Conservation (phyloP, 768 basidiomycete species). For the Lactarius akahatsu region DNA sequence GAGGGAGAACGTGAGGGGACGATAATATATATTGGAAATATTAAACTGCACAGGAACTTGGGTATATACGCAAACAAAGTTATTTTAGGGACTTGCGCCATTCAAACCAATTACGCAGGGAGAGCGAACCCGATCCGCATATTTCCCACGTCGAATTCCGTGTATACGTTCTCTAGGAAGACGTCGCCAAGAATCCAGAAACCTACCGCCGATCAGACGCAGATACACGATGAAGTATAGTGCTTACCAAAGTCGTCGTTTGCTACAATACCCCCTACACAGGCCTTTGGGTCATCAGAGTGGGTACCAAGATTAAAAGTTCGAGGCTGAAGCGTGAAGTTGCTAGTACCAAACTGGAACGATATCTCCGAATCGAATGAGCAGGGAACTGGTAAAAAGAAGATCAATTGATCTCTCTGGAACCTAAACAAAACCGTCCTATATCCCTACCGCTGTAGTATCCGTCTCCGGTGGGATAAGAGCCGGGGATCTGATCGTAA, state of each 20-base stretch:
- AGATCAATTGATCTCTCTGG: too few species aligned
- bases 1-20: too few species aligned
- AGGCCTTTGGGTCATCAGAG: slow-evolving; percentile 27
- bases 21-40: too few species aligned
- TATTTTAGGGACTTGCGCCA: neutral
- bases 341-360: slow-evolving; percentile 35
- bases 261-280: slow-evolving; percentile 24
- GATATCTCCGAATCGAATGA: slow-evolving; percentile 28
- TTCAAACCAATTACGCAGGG: neutral
- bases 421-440: neutral
- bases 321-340: slow-evolving; percentile 31
- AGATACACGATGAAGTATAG: neutral
- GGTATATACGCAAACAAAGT: too few species aligned
- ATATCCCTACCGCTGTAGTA: slow-evolving; percentile 1
- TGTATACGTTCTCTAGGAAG: slow-evolving; percentile 8
- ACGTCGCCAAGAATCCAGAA: slow-evolving; percentile 15
- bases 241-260: neutral
- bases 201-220: neutral
- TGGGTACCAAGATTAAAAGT: slow-evolving; percentile 34
- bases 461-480: neutral
- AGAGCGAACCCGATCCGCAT: slow-evolving; percentile 22
- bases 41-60: too few species aligned
- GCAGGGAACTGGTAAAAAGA: slow-evolving; percentile 30
- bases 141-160: slow-evolving; percentile 20
- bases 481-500: slow-evolving; percentile 23